A percentile compares a stretch with the other conserved stretches of the same genome.
Evolutionary conservation across 1,284 basidiomycete genomes (phyloP).

Genomic region (Fomitiporia mediterranea): DNA sequence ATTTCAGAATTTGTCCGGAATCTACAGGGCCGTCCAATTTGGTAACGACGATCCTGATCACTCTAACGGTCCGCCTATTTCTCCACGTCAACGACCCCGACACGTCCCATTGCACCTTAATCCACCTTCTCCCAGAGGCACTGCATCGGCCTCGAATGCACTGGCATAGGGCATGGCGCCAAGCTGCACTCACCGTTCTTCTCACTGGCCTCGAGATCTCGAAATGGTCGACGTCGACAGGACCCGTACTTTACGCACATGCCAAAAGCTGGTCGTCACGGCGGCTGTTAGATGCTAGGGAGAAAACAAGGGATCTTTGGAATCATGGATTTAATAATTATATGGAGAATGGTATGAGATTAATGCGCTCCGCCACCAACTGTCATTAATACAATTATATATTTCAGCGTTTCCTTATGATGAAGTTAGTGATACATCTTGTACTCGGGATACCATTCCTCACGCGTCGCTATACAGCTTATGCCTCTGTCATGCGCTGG

Average conservation of each 20-base stretch:
- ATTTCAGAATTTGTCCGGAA: background rate
- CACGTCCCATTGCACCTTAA: background rate
- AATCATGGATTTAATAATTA: constrained; percentile 81
- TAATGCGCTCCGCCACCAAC: background rate
- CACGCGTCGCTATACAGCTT: constrained; percentile 45
- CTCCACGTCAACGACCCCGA: constrained; percentile 15
- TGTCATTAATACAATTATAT: constrained; percentile 12
- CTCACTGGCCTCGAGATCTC: constrained; percentile 43
- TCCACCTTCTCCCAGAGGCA: background rate
- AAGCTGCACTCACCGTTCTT: constrained; percentile 46
- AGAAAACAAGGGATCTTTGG: constrained; percentile 70
- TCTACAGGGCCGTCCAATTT: background rate
- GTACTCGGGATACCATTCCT: constrained; percentile 13
- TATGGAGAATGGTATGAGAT: constrained; percentile 67
- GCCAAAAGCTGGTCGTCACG: constrained; percentile 51
- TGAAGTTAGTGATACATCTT: constrained; percentile 48
- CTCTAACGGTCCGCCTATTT: background rate
- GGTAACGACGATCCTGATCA: background rate
- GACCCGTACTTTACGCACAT: constrained; percentile 31
- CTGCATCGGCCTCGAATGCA: constrained; percentile 41
- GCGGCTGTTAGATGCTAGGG: constrained; percentile 60
- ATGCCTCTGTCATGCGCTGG: constrained; percentile 83
- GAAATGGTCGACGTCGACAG: constrained; percentile 31
- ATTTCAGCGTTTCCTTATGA: constrained; percentile 73
- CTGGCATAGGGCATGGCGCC: constrained; percentile 59